Evolutionary conservation across 805 yeast genomes (phyloP), one percentile per base, ranked within the genome.

Genomic region (Cephaloascus albidus): DNA sequence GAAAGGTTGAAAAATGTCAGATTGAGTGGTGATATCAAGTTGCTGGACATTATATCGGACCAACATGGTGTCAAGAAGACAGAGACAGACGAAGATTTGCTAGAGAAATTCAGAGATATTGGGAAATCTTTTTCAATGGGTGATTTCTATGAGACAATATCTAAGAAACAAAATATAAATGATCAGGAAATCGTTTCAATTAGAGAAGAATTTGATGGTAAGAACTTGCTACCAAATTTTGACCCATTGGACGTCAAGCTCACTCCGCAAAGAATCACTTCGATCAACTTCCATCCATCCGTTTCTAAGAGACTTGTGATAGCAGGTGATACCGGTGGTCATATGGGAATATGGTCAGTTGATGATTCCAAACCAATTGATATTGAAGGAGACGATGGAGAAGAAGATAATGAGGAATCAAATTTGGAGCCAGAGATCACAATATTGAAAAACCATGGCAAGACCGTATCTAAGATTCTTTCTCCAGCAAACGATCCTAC

Each of bases 251-350:
- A 82, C 38, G 72, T 87, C 44, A 82, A 80, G 50, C 59, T 90
- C 3, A 74, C 85, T 1, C 72, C 74, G 30, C 83, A 81, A 38
- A 67, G 98, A 42, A 78, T 90, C 55, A 78, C 89, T 0, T 65
- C 85, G 2, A 70, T 88, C 33, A 64, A 69, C 32, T 82, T 86
- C 54, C 97, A 90, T 57, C 96, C 97, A 0, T 60, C 84, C 0
- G 55, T 53, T 0, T 71, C 68, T 1, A 77, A 78, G 43, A 70
- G 82, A 45, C 51, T 90, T 3, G 68, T 88, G 2, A 54, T 85
- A 26, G 96, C 88, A 1, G 97, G 97, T 36, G 98, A 93, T 58
- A 85, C 86, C 10, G 61, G 63, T n/a, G 98, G 98, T 4, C 73
- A 78, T 45, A 60, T 88, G 34, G 97, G 97, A 0, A 68, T 93